These are phyloP conservation scores for Phytophthora meadii DNA, from an alignment of 352 stramenopile species.

Conservation along the genomic window DNA sequence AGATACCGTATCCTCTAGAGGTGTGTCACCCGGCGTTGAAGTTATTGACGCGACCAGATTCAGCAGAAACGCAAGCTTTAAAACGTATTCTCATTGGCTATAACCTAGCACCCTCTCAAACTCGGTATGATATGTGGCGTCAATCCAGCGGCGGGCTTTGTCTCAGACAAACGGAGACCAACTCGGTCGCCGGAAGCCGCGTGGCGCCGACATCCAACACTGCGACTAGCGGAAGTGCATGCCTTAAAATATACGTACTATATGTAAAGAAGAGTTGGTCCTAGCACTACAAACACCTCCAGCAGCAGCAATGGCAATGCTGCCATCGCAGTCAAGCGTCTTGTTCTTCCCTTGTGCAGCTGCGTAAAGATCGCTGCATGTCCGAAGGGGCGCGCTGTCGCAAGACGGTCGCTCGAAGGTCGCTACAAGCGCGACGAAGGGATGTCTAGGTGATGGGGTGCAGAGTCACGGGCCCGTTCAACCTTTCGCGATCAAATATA, in stretches of 20 bases:
- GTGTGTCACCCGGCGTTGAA: conserved; percentile 10
- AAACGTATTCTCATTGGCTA: background rate
- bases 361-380: conserved; percentile 38
- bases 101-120: background rate
- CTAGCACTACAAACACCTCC: no score
- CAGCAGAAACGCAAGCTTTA: conserved; percentile 15
- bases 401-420: conserved; percentile 40
- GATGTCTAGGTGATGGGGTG: conserved; percentile 35
- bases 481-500: conserved; percentile 23
- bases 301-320: no score
- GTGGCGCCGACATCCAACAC: background rate
- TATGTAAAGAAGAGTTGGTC: no score
- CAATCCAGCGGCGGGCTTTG: conserved; percentile 11
- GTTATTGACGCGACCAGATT: conserved; percentile 27
- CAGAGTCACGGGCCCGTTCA: conserved; percentile 20
- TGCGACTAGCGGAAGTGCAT: conserved; percentile 5
- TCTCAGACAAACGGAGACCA: conserved; percentile 6
- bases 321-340: no score
- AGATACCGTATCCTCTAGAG: background rate
- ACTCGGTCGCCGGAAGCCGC: background rate
- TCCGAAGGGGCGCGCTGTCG: conserved; percentile 30
- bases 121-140: conserved; percentile 16
- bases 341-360: conserved; percentile 13
- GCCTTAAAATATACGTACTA: no score
- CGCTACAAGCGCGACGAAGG: conserved; percentile 34